These are phyloP conservation scores for Phlebopus sp. DNA, from an alignment of 1,284 basidiomycete genomes.

Conservation along the genomic window DNA sequence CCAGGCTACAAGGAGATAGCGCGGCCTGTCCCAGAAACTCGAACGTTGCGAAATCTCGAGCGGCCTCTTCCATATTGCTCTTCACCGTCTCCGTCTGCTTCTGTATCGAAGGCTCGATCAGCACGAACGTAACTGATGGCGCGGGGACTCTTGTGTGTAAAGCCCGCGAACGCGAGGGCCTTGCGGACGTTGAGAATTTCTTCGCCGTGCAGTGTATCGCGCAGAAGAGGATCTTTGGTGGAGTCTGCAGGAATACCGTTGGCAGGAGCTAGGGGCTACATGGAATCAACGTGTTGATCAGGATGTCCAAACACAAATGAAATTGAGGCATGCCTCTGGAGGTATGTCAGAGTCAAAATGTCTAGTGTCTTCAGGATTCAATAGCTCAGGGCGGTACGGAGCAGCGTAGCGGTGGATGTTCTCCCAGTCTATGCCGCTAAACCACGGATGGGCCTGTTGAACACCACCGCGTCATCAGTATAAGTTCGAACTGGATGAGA, in stretches of 20 bases:
- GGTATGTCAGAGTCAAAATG: constrained; percentile 95
- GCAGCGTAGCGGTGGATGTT: constrained; percentile 78
- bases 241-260: constrained; percentile 81
- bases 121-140: constrained; percentile 70
- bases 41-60: constrained; percentile 53
- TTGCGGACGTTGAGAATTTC: constrained; percentile 89
- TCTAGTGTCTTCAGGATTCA: constrained; percentile 76
- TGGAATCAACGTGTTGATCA: constrained; percentile 32
- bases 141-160: constrained; percentile 84
- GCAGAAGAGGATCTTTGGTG: constrained; percentile 85
- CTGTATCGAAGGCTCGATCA: constrained; percentile 65
- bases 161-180: constrained; percentile 85
- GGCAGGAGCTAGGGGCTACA: constrained; percentile 84
- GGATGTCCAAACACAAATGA: constrained; percentile 22
- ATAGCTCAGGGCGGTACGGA: constrained; percentile 86
- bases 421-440: constrained; percentile 81
- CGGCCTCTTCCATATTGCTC: constrained; percentile 57
- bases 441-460: constrained; percentile 82
- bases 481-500: constrained; percentile 17
- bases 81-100: constrained; percentile 47
- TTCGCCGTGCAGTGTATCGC: constrained; percentile 80
- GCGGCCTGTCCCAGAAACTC: constrained; percentile 61
- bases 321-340: constrained; percentile 63
- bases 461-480: constrained; percentile 22
- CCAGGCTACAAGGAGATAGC: constrained; percentile 71